Base-by-base conservation (phyloP, 2,329 filamentous ascomycete genomes). In the Sporothrix brunneoviolacea region DNA sequence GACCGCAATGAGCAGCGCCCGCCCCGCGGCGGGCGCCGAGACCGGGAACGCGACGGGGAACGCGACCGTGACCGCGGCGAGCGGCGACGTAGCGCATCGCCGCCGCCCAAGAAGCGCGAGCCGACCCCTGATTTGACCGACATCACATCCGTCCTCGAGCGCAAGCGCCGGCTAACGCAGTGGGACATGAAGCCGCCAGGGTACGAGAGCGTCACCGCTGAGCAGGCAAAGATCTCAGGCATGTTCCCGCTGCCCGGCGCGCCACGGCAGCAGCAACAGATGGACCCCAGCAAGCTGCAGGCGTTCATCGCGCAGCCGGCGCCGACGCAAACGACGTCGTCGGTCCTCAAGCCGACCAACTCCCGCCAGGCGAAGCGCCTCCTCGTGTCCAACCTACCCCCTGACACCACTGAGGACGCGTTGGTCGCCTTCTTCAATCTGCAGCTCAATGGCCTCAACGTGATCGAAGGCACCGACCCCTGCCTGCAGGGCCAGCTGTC, bases 121-220 rank as follows among this genome's bases (percentile, higher is more conserved):
- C 89, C 93, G 8, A 98, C 93, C 1, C 94, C 93, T 32, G 94
- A 99, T 67, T 74, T 99, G 64, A 94, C 91, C 54, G 83, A 94
- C 62, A 74, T 94, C 53, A 75, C 86, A n/a, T 80, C 89, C 4
- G 76, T 99, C 53, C 73, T 90, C 56, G 84, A 91, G 63, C 84
- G 91, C 61, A 93, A 91, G 75, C 85, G 94, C 60, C 86, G 93
- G 53, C 74, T 98, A 75, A 97, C 91, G 32, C 94, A 98, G 69
- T 99, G 93, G 93, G 94, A 99, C 67, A 96, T 98, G 68, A 98
- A 98, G 72, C 93, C 93, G 6, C 88, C 90, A 15, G 91, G 93
- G 39, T 99, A 99, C 64, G 94, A 98, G 64, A 95, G 93, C 68
- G 91, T 99, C 58, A 96, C 93, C 3, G 90, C 93, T 19, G 94